A percentile compares a stretch with the other conserved stretches of the same genome.
Conservation (phyloP, 495 filamentous ascomycete genomes). For the Xylaria castorea region DNA sequence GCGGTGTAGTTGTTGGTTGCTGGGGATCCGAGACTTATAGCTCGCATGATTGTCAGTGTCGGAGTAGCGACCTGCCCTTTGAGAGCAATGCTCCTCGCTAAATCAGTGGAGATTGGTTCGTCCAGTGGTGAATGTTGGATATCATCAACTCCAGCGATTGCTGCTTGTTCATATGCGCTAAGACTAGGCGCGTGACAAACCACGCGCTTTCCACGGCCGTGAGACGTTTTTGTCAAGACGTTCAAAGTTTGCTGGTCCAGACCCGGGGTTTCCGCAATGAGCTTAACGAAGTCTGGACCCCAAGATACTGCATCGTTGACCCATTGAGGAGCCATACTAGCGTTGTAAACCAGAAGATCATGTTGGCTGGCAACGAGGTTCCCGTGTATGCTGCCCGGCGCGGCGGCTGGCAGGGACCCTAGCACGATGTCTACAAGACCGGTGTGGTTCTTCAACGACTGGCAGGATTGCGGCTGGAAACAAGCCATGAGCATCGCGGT, state of each 20-base stretch:
- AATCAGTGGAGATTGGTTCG: background rate
- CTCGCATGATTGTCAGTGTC: slow-evolving; percentile 11
- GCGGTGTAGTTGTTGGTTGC: slow-evolving; percentile 8
- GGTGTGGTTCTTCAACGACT: slow-evolving; percentile 21
- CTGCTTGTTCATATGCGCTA: slow-evolving; percentile 4
- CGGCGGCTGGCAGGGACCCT: slow-evolving; percentile 31
- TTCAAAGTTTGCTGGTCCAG: slow-evolving; percentile 20
- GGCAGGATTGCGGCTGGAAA: slow-evolving; percentile 25
- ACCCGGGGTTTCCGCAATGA: slow-evolving; percentile 10
- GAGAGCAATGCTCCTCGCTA: slow-evolving; percentile 4
- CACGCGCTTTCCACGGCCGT: slow-evolving; percentile 4
- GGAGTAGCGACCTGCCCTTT: slow-evolving; percentile 11
- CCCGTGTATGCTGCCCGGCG: slow-evolving; percentile 30
- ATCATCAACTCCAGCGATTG: background rate
- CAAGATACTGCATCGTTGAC: slow-evolving; percentile 5
- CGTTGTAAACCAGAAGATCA: slow-evolving; percentile 1
- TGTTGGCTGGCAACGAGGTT: background rate
- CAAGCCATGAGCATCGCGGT: slow-evolving; percentile 41
- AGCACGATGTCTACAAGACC: slow-evolving; percentile 33
- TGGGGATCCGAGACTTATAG: slow-evolving; percentile 9
- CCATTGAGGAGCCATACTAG: slow-evolving; percentile 14
- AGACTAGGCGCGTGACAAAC: slow-evolving; percentile 3
- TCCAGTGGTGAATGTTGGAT: slow-evolving; percentile 14
- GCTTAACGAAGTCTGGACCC: slow-evolving; percentile 20
- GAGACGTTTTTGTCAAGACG: slow-evolving; percentile 19